These are phyloP conservation scores for Phaeolepiota aurea DNA, from an alignment of 768 basidiomycete genomes.

Conservation along the genomic window DNA sequence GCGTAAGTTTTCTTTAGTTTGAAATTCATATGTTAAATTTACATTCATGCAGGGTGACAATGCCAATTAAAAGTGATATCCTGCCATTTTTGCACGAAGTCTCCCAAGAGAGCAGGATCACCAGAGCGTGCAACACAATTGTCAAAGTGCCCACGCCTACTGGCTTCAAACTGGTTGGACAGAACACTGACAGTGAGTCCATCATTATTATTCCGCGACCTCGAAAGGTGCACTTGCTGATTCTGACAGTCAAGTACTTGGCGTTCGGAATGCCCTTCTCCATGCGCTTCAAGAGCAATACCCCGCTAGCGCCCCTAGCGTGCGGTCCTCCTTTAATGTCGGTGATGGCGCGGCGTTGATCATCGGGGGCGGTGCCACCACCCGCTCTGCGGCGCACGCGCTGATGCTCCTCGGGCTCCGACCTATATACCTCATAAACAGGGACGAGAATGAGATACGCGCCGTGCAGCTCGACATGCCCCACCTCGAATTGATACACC, in stretches of 20 bases:
- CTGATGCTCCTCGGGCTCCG: constrained; percentile 45
- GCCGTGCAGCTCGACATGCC: constrained; percentile 17
- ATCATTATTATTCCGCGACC: not conserved
- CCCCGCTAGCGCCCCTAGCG: constrained; percentile 8
- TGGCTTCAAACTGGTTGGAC: constrained; percentile 21
- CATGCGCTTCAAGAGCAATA: constrained; percentile 11
- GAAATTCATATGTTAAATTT: not conserved
- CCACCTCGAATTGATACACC: constrained; percentile 19
- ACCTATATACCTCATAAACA: constrained; percentile 31
- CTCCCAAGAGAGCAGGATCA: constrained; percentile 19
- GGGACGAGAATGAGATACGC: constrained; percentile 21
- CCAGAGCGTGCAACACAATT: constrained; percentile 26
- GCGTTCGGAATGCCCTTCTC: not conserved
- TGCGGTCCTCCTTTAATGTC: constrained; percentile 9
- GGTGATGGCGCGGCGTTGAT: constrained; percentile 19
- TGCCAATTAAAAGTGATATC: constrained; percentile 25
- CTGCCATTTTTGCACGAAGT: constrained; percentile 23
- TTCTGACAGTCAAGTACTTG: not conserved
- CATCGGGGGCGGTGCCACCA: constrained; percentile 29
- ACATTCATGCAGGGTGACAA: constrained; percentile 20
- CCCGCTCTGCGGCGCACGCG: constrained; percentile 29
- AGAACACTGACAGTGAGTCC: constrained; percentile 24
- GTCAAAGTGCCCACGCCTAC: constrained; percentile 19
- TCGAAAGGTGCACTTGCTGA: not conserved
- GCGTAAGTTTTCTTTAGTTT: constrained; percentile 15